Conservation (phyloP, 257 asterid genomes). For the Solanum appendiculatum region DNA sequence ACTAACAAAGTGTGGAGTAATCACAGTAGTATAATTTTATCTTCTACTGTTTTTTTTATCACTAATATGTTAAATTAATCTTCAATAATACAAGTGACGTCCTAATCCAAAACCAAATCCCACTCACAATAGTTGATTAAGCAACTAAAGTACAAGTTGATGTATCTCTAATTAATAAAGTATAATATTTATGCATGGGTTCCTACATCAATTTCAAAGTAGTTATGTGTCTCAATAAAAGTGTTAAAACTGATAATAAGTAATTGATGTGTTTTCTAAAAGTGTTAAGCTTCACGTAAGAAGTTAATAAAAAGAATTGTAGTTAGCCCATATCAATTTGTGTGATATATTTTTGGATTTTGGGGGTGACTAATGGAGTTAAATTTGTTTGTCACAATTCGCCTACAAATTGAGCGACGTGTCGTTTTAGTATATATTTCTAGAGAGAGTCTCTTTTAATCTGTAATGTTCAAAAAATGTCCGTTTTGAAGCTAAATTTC, state of each 20-base stretch:
- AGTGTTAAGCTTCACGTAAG: no score
- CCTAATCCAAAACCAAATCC: constrained; percentile 31
- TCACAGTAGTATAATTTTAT: background rate
- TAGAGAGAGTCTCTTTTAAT: no score
- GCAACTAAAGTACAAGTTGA: background rate
- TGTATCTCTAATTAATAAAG: background rate
- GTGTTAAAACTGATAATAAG: background rate
- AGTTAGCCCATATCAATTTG: no score
- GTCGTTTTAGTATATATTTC: no score
- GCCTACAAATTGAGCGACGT: background rate
- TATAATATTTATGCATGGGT: background rate
- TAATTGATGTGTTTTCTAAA: background rate
- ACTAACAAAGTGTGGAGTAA: background rate
- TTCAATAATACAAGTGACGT: constrained; percentile 4
- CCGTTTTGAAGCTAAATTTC: background rate
- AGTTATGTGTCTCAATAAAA: background rate
- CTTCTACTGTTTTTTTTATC: background rate
- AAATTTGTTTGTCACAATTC: background rate
- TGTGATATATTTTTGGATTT: no score
- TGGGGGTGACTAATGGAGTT: background rate
- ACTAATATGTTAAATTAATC: background rate
- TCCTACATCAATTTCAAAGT: background rate
- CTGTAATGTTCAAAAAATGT: background rate
- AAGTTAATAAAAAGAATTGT: no score
- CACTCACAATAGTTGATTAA: constrained; percentile 17